Conservation (phyloP, 352 stramenopile genomes). For the Phytopythium mirpurense region DNA sequence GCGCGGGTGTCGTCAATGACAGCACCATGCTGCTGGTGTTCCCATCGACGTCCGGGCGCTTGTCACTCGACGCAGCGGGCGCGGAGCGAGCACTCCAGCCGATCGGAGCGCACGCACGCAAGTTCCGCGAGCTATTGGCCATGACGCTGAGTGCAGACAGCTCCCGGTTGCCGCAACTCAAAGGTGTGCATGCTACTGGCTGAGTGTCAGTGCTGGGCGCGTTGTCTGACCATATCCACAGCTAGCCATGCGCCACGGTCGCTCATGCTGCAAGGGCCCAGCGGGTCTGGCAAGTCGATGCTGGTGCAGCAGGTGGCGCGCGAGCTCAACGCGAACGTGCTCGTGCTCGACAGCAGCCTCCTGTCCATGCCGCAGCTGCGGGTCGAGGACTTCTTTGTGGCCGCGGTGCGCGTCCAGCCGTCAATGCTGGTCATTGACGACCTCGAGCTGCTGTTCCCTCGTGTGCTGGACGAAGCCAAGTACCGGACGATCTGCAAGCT, state of each 20-base stretch:
- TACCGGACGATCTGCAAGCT: constrained; percentile 67
- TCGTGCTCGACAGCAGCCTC: constrained; percentile 58
- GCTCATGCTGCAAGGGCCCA: constrained; percentile 58
- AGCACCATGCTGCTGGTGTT: constrained; percentile 59
- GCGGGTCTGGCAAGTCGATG: constrained; percentile 70
- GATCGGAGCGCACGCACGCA: constrained; percentile 32
- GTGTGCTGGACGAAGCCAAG: constrained; percentile 60
- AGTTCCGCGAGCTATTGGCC: constrained; percentile 32
- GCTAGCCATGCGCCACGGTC: constrained; percentile 20
- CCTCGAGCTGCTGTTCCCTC: constrained; percentile 71
- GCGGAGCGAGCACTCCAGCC: constrained; percentile 11
- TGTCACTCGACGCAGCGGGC: background rate
- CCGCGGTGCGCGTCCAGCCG: constrained; percentile 66
- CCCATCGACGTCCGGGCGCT: constrained; percentile 23
- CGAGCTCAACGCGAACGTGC: constrained; percentile 43
- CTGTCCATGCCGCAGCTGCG: constrained; percentile 44
- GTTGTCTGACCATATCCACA: background rate
- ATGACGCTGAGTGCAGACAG: constrained; percentile 20
- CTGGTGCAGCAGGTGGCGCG: constrained; percentile 46
- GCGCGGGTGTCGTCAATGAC: constrained; percentile 45
- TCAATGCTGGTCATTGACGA: constrained; percentile 66
- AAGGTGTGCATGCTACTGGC: background rate
- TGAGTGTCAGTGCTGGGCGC: background rate
- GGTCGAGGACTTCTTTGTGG: constrained; percentile 62
- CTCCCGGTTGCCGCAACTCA: background rate